Conservation (phyloP, 495 filamentous ascomycete genomes). For the Hypoxylon lienhwacheense region DNA sequence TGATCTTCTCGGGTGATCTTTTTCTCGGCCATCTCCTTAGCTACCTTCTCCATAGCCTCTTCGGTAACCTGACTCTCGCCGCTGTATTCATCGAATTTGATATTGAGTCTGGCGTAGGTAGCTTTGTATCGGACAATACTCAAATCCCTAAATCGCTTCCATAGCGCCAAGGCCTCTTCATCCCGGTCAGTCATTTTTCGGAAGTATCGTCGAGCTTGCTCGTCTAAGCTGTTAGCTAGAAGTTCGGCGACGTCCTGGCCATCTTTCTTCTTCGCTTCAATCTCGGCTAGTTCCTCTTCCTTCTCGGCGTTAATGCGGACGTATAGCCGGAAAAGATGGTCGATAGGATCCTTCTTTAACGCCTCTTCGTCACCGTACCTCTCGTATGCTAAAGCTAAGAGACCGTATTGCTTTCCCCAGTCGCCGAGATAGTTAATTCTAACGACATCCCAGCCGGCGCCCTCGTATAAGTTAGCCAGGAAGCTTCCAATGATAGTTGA, state of each 20-base stretch:
- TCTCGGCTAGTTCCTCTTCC: conserved; percentile 57
- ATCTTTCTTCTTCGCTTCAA: conserved; percentile 49
- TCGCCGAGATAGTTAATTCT: conserved; percentile 69
- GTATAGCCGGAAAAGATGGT: conserved; percentile 66
- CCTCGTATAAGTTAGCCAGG: conserved; percentile 61
- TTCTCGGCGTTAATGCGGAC: conserved; percentile 64
- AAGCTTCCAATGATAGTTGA: conserved; percentile 70
- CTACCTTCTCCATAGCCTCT: conserved; percentile 74
- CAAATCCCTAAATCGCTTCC: conserved; percentile 86
- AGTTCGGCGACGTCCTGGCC: conserved; percentile 54
- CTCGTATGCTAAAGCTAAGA: conserved; percentile 61
- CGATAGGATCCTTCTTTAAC: conserved; percentile 59
- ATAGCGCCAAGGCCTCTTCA: conserved; percentile 71
- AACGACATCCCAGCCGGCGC: conserved; percentile 62
- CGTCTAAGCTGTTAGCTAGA: conserved; percentile 58
- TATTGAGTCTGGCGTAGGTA: conserved; percentile 81
- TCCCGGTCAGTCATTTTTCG: conserved; percentile 88
- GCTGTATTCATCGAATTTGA: conserved; percentile 89
- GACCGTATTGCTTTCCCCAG: conserved; percentile 69
- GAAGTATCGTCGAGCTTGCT: conserved; percentile 76
- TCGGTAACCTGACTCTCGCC: conserved; percentile 90
- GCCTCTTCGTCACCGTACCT: conserved; percentile 62
- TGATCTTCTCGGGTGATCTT: conserved; percentile 79
- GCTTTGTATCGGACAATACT: conserved; percentile 81
- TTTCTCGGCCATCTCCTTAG: conserved; percentile 66